Conservation (phyloP, 176 grass and related monocot genomes). For the Zea luxurians region DNA sequence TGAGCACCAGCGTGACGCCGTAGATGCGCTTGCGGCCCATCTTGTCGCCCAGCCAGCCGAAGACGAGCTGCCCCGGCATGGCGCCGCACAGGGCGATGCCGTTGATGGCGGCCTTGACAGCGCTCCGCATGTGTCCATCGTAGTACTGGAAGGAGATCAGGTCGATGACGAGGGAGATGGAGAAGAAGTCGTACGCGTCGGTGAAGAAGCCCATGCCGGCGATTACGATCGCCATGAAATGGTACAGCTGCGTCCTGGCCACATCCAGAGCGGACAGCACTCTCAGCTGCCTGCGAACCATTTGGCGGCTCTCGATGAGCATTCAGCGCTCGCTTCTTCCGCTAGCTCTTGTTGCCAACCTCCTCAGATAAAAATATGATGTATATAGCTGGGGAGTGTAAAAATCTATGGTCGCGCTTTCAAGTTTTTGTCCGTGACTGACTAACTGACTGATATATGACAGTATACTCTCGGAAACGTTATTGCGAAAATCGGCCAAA, state of each 20-base stretch:
- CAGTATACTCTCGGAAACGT: too few relatives aligned
- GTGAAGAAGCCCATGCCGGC: slow-evolving; percentile 56
- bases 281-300: slow-evolving; percentile 20
- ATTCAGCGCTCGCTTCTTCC: background rate
- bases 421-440: background rate
- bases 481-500: too few relatives aligned
- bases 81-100: slow-evolving; percentile 43
- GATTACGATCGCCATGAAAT: slow-evolving; percentile 36
- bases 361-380: background rate
- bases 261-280: slow-evolving; percentile 41
- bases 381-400: background rate
- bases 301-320: background rate
- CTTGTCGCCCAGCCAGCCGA: slow-evolving; percentile 66
- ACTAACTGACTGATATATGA: too few relatives aligned
- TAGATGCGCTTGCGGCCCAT: slow-evolving; percentile 47
- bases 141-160: slow-evolving; percentile 44
- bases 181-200: slow-evolving; percentile 51
- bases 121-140: accelerated
- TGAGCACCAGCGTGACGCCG: slow-evolving; percentile 27
- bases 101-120: background rate
- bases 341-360: background rate
- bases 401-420: background rate
- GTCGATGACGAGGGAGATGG: slow-evolving; percentile 36
- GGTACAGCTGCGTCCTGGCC: slow-evolving; percentile 42
- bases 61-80: slow-evolving; percentile 44